These are phyloP conservation scores for Tolypocladium cylindrosporum DNA, from an alignment of 2,329 filamentous ascomycete species.

Conservation along the genomic window DNA sequence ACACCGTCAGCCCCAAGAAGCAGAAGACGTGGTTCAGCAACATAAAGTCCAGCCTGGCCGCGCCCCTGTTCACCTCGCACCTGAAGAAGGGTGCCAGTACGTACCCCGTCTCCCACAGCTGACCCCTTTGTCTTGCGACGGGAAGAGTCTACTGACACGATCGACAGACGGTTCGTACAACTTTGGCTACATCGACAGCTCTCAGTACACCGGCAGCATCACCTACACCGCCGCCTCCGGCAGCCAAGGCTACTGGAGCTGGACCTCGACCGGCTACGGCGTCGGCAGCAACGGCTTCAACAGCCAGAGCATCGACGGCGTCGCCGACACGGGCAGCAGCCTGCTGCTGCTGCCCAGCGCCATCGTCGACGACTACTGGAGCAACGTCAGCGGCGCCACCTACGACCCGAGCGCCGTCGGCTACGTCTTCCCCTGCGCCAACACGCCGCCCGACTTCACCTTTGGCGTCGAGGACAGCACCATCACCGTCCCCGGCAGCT, in stretches of 20 bases:
- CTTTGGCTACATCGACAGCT: conserved; percentile 59
- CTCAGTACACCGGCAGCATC: conserved; percentile 53
- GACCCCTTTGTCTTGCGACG: not conserved
- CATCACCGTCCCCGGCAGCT: not conserved
- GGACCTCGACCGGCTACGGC: conserved; percentile 11
- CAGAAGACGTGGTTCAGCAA: not conserved
- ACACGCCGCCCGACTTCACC: not conserved
- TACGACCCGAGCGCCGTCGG: not conserved
- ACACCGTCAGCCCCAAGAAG: not conserved
- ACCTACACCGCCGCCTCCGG: conserved; percentile 48
- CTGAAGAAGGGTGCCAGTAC: not conserved
- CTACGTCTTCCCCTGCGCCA: not conserved
- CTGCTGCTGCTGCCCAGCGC: conserved; percentile 47
- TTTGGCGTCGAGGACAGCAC: not conserved
- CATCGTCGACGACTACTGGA: conserved; percentile 39
- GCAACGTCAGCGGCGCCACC: conserved; percentile 10
- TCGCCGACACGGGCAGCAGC: conserved; percentile 52
- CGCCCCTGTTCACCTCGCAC: not conserved
- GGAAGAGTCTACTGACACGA: not conserved
- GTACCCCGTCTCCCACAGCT: not conserved
- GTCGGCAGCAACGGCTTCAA: conserved; percentile 7
- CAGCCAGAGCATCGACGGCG: conserved; percentile 25
- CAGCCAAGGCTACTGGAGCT: conserved; percentile 54
- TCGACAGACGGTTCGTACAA: not conserved
- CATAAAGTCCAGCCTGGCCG: not conserved